Conservation (phyloP, 257 asterid species). For the Hygrophila difformis region DNA sequence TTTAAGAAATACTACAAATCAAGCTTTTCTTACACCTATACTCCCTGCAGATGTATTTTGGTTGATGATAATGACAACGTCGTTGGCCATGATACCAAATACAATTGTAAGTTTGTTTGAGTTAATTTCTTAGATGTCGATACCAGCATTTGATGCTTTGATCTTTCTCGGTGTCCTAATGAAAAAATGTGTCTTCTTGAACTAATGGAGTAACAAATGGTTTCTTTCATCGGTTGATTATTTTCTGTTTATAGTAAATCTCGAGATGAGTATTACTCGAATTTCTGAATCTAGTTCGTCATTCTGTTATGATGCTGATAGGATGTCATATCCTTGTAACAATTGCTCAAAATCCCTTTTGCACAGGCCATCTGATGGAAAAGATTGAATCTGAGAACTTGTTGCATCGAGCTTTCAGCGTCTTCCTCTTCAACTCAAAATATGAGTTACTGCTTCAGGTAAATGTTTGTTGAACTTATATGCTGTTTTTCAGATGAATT, state of each 20-base stretch:
- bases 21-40: neutral
- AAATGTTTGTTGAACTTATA: constrained; percentile 12
- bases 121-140: neutral
- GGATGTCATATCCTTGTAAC: no score
- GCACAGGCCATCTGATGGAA: constrained; percentile 96
- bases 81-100: constrained; percentile 85
- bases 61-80: constrained; percentile 86
- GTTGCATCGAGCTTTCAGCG: constrained; percentile 96
- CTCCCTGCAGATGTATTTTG: constrained; percentile 72
- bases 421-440: constrained; percentile 81
- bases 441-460: constrained; percentile 94
- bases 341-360: no score
- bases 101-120: constrained; percentile 60
- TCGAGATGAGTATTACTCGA: neutral
- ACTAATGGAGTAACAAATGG: neutral
- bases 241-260: neutral
- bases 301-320: constrained; percentile 21
- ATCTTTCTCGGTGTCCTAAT: neutral
- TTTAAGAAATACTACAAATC: neutral
- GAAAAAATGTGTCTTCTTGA: neutral
- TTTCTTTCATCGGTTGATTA: constrained; percentile 4
- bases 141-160: neutral
- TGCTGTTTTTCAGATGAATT: neutral
- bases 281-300: no score
- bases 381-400: constrained; percentile 69